phyloP scores from a whole-genome alignment of 257 asterid species.

The Capsicum pubescens region DNA sequence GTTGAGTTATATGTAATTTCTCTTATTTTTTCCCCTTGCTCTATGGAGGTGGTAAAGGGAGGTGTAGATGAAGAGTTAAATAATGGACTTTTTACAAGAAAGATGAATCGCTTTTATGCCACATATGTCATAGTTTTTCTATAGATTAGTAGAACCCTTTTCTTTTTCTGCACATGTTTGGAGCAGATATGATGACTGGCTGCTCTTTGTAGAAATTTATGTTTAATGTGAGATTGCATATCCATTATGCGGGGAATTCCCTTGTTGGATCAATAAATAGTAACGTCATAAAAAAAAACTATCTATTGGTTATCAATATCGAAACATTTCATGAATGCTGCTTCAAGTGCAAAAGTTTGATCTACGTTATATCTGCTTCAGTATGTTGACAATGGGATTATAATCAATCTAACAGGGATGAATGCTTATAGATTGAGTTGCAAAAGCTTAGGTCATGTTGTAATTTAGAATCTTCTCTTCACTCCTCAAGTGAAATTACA shows the following conservation, averaged over 20 bases:
- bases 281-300: neutral
- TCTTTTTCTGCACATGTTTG: neutral
- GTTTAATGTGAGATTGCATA: neutral
- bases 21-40: neutral
- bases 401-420: neutral
- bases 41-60: neutral
- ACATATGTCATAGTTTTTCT: neutral
- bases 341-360: neutral
- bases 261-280: neutral
- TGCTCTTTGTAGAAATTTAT: neutral
- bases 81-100: neutral
- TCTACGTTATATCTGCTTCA: neutral
- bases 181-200: neutral
- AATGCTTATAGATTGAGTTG: neutral
- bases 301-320: neutral
- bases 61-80: neutral
- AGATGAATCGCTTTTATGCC: neutral
- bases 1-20: neutral
- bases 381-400: slow-evolving; percentile 20
- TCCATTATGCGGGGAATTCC: neutral
- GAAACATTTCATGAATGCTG: slow-evolving; percentile 6
- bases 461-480: neutral
- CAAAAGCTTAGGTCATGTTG: neutral
- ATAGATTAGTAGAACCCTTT: neutral
- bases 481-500: neutral